Evolutionary conservation across 2,329 filamentous ascomycete species (phyloP).

Genomic region (Neurospora crassa): DNA sequence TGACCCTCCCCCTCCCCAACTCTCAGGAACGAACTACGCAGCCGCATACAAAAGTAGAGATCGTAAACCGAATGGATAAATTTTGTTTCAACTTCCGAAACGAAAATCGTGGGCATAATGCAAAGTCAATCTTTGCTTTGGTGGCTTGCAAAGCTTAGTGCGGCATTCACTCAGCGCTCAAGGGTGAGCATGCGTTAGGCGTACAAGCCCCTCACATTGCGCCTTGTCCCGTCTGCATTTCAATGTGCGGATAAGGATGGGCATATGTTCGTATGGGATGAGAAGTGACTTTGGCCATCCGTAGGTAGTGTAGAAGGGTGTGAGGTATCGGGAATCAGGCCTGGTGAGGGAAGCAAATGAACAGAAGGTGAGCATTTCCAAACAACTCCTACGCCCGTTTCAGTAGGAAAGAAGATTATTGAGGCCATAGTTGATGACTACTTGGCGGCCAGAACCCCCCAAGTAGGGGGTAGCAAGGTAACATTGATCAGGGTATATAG

Average conservation of each 20-base stretch:
- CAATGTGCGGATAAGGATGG: background rate
- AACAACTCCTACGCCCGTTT: background rate
- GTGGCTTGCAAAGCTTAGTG: background rate
- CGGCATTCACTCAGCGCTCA: background rate
- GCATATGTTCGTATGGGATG: background rate
- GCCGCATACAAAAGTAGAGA: background rate
- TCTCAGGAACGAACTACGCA: background rate
- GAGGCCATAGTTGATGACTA: background rate
- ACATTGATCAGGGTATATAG: background rate
- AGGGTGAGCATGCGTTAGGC: background rate
- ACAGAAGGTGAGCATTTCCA: background rate
- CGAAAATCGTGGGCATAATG: background rate
- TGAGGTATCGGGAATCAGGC: background rate
- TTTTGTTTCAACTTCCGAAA: background rate
- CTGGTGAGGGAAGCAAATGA: background rate
- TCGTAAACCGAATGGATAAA: background rate
- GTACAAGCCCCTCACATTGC: background rate
- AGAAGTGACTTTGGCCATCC: background rate
- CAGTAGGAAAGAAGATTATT: background rate
- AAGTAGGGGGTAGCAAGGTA: background rate
- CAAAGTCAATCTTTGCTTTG: background rate
- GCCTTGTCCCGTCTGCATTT: background rate
- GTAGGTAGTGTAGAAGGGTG: background rate
- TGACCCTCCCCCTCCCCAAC: background rate
- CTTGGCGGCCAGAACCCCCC: too few relatives aligned